Conservation (phyloP, 345 rosid species). For the Salix arbutifolia region DNA sequence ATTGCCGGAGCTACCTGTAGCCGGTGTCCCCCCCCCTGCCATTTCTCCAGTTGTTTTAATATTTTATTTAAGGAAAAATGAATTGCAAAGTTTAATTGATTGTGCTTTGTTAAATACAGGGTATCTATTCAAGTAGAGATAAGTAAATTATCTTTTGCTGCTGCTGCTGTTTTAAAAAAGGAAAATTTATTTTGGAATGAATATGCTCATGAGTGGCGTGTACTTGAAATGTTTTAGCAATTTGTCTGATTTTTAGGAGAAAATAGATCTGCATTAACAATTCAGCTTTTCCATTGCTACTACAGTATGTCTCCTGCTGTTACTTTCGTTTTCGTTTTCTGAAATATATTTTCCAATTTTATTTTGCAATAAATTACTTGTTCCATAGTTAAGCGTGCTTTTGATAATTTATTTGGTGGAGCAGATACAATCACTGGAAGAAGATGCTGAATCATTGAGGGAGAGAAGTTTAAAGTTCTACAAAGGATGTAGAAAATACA, state of each 20-base stretch:
- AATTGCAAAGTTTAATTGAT: background rate
- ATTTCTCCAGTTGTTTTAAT: background rate
- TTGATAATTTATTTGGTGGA: constrained; percentile 22
- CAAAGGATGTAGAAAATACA: constrained; percentile 97
- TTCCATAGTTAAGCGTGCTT: background rate
- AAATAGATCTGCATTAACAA: constrained; percentile 2
- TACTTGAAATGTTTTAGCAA: background rate
- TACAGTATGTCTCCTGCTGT: background rate
- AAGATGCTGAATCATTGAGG: constrained; percentile 71
- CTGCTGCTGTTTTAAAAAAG: background rate
- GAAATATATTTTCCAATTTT: background rate
- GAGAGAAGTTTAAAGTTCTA: constrained; percentile 93
- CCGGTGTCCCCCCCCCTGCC: background rate
- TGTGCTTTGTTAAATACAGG: background rate
- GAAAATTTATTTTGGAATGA: background rate
- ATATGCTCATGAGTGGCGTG: background rate
- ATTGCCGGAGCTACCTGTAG: background rate
- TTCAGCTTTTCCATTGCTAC: background rate
- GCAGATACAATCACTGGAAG: constrained; percentile 92
- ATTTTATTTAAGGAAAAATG: background rate
- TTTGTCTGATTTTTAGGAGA: background rate
- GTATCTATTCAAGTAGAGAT: background rate
- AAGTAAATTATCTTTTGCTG: too few species aligned
- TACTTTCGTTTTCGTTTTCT: background rate
- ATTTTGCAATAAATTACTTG: background rate